Base-by-base conservation (phyloP, 1,284 basidiomycete species). In the Cutaneotrichosporon arboriforme region DNA sequence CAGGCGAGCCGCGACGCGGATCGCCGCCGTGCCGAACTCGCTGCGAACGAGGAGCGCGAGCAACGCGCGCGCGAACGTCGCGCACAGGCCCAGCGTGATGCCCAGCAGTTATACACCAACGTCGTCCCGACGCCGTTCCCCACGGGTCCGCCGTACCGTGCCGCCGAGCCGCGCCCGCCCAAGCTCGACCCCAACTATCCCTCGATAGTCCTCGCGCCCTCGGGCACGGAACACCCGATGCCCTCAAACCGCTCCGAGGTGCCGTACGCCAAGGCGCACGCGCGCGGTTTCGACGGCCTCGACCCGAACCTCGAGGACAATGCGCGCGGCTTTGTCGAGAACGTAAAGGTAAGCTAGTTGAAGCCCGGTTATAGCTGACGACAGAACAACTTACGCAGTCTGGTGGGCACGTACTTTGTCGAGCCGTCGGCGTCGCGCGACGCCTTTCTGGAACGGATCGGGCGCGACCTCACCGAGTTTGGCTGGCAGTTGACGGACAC, bases 271-370 rank as follows among this genome's bases (percentile, higher is more conserved):
- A 54, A 49, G n/a, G 60, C 40, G 8, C 62, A 71, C 52, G 51
- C 55, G 9, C 51, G 68, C 12, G 71, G 71, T 2, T 57, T 61
- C 15, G 67, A 66, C 20, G 68, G 66, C 1, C 48, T 73, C 23
- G 60, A 63, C 21, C 41, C 55, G 2, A 57, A 61, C 8, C 56
- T 69, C 39, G 66, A 67, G 38, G 58, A 53, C 41, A 67, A 72
- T 52, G 65, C 66, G 0, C 52, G 59, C 4, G 68, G 70, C 1
- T 72, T 73, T 42, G 58, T 72, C 5, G 57, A 67, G n/a, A 73
- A 71, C 50, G 69, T 73, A 52, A 63, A 60, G 55, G 83, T 83
- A 58, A 66, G 75, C 59, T 45, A n/a, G 8, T 14, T 31, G 26
- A 20, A 21, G 17, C 8, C 12, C 14, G n/a, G n/a, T n/a, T n/a